Evolutionary conservation across 2,329 filamentous ascomycete species (phyloP), one percentile per base, ranked within the genome.

Genomic region (Exophiala oligosperma): DNA sequence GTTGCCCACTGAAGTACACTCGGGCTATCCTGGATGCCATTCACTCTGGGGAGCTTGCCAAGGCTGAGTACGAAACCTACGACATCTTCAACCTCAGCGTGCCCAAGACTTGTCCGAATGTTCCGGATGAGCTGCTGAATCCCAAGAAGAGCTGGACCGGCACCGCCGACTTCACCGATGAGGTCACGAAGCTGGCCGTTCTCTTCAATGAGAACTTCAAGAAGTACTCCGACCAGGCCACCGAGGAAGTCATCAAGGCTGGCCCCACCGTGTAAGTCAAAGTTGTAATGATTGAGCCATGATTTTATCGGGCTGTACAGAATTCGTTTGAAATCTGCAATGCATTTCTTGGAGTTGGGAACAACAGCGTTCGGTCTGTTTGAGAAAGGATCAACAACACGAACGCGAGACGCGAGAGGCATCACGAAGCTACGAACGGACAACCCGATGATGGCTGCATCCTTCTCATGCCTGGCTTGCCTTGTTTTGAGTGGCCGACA

Each of bases 121-220:
- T 99, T 7, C 94, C 94, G 52, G 82, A 85, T 60, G 93, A 97
- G 80, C 84, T 99, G 38, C 86, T 99, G 72, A 97, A 99, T 85
- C 94, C 94, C 66, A 87, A 88, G 78, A 92, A 88, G 75, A 90
- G 89, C 69, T 99, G 94, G 94, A 95, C 88, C 41, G 87, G 87
- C 40, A 89, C 91, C 48, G 80, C 83, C 52, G 86, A 91, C 79
- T 97, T 97, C 85, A 84, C 87, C 71, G 81, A 81, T 52, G 93
- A 97, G 77, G 93, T 97, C 46, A 88, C 83, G 75, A 97, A 97
- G 84, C 87, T 99, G 37, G 94, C 88, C 69, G 81, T 78, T 64
- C 84, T 97, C 64, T 99, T 99, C 83, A 85, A 88, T 71, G 91
- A 97, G 79, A 99, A 99, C 85, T 99, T 99, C 80, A 86, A 91